These are phyloP conservation scores for Phlyctochytrium planicorne DNA, from an alignment of 192 early-diverging fungal species.

Conservation along the genomic window DNA sequence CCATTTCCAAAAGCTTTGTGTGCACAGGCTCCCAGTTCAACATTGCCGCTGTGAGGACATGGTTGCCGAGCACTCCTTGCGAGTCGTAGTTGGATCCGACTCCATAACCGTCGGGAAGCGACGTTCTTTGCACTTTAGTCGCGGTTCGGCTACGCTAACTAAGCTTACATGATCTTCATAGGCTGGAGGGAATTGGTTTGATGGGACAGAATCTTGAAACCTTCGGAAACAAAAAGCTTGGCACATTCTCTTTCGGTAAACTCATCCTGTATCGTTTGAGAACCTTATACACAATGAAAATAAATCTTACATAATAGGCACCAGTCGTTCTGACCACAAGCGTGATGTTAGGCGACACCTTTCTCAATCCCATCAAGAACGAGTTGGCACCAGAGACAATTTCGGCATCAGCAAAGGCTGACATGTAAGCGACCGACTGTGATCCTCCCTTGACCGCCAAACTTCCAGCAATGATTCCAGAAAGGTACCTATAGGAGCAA, in stretches of 20 bases:
- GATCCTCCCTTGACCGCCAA: not conserved
- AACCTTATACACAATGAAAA: too few species aligned
- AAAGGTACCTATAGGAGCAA: too few species aligned
- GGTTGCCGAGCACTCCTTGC: constrained; percentile 1
- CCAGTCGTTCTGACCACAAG: not conserved
- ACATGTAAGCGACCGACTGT: not conserved
- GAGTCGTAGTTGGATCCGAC: not conserved
- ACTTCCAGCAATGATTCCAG: not conserved
- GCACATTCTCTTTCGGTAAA: not conserved
- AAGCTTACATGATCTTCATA: not conserved
- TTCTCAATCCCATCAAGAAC: not conserved
- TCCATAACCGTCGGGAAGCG: too few species aligned
- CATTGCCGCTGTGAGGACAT: not conserved
- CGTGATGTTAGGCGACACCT: not conserved
- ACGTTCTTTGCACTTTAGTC: too few species aligned
- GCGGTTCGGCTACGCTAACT: too few species aligned
- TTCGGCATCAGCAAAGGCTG: not conserved
- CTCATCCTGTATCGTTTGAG: too few species aligned
- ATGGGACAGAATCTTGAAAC: not conserved
- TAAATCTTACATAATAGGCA: too few species aligned
- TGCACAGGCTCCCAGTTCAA: not conserved
- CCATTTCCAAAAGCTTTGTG: not conserved
- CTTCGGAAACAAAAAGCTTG: not conserved
- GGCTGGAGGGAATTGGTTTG: constrained; percentile 1
- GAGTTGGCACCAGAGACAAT: not conserved